phyloP scores from a whole-genome alignment of 257 asterid genomes.

The Verbascum thapsus region DNA sequence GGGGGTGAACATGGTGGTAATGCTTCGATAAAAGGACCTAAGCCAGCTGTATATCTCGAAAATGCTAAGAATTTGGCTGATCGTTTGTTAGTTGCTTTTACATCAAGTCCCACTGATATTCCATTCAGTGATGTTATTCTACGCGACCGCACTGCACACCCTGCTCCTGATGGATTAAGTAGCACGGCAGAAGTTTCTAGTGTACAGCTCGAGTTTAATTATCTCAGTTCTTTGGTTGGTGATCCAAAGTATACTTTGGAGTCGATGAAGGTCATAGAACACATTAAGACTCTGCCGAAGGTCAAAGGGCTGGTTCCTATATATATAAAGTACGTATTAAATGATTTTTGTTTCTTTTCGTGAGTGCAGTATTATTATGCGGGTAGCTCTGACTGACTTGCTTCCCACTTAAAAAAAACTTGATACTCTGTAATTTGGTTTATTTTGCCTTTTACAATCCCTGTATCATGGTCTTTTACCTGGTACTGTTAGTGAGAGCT shows the following conservation, averaged over 20 bases:
- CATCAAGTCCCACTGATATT: slow-evolving; percentile 76
- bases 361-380: neutral
- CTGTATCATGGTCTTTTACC: neutral
- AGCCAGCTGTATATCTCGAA: slow-evolving; percentile 76
- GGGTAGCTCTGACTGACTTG: slow-evolving; percentile 10
- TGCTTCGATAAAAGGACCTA: slow-evolving; percentile 60
- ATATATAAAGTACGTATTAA: slow-evolving; percentile 65
- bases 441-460: slow-evolving; percentile 5
- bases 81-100: slow-evolving; percentile 80
- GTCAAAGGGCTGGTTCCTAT: slow-evolving; percentile 95
- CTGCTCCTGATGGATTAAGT: slow-evolving; percentile 95
- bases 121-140: slow-evolving; percentile 90
- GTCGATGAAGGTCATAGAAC: slow-evolving; percentile 95
- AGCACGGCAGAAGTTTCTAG: slow-evolving; percentile 94
- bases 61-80: slow-evolving; percentile 89
- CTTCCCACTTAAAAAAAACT: neutral
- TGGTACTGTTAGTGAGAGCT: neutral
- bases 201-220: slow-evolving; percentile 92
- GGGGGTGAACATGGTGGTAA: slow-evolving; percentile 57
- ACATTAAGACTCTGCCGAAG: slow-evolving; percentile 74
- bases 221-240: slow-evolving; percentile 80
- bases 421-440: slow-evolving; percentile 5
- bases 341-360: neutral
- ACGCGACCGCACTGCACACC: slow-evolving; percentile 71
- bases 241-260: slow-evolving; percentile 75